Evolutionary conservation across 2,329 filamentous ascomycete genomes (phyloP).

Genomic region (Aureobasidium sp.): DNA sequence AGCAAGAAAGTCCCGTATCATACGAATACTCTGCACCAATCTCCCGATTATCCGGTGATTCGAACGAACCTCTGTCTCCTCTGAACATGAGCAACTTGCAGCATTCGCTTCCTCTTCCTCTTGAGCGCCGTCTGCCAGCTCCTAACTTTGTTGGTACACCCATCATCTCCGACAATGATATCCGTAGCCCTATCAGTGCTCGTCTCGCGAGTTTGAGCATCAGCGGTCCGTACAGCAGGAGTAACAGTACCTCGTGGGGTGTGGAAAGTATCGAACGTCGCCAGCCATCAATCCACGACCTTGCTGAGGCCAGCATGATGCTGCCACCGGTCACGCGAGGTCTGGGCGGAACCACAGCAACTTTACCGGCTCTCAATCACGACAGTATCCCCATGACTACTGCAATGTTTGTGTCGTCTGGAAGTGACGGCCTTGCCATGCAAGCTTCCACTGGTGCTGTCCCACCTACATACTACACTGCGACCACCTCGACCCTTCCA

Average conservation of each 20-base stretch:
- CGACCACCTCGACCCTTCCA: background rate
- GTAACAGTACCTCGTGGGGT: background rate
- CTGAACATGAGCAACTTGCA: slow-evolving; percentile 39
- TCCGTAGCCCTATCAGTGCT: slow-evolving; percentile 5
- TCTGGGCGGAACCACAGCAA: background rate
- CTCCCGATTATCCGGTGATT: slow-evolving; percentile 15
- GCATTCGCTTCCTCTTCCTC: slow-evolving; percentile 35
- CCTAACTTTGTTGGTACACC: slow-evolving; percentile 25
- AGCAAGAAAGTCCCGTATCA: slow-evolving; percentile 27
- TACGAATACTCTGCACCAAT: slow-evolving; percentile 35
- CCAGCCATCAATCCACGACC: slow-evolving; percentile 15
- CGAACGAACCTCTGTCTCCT: slow-evolving; percentile 32
- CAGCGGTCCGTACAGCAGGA: slow-evolving; percentile 4
- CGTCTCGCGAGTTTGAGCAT: slow-evolving; percentile 7
- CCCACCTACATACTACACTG: background rate
- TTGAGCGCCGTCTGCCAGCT: slow-evolving; percentile 35
- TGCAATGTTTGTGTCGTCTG: slow-evolving; percentile 7
- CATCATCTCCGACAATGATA: slow-evolving; percentile 13
- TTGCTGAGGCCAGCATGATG: slow-evolving; percentile 20
- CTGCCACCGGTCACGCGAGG: slow-evolving; percentile 18
- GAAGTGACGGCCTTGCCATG: background rate
- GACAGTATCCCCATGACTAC: background rate
- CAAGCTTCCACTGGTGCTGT: background rate
- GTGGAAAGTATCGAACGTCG: background rate
- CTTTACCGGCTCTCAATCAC: slow-evolving; percentile 9